Base-by-base conservation (phyloP, 2,329 filamentous ascomycete genomes). In the Metarhizium anisopliae region DNA sequence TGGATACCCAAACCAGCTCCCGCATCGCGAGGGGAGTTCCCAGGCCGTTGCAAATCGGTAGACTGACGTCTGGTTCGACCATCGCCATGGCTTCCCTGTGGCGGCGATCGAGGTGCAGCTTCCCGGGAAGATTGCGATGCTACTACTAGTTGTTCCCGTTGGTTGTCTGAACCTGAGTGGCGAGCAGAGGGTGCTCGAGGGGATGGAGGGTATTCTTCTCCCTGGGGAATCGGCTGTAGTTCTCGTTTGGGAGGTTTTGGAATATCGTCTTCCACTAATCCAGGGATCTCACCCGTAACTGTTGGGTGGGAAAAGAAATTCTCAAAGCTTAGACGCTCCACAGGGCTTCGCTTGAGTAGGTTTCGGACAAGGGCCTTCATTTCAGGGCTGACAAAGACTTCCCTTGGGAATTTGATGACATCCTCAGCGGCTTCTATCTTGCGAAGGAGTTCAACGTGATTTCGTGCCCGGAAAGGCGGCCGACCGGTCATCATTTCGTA, bases 401-500 rank as follows among this genome's bases (percentile, higher is more conserved):
- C 88, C 62, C 83, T 82, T 0, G 87, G 84, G 62, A 97, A 97
- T 60, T 81, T 84, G 70, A 97, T 95, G 59, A 83, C 78, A 67
- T 97, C 93, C 60, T 95, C 87, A 18, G 87, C 85, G 58, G 86
- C 86, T 69, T 97, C 93, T 61, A 99, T 99, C 74, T 89, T 94
- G 59, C 90, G 84, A 47, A 97, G 79, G 40, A 99, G 76, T 68
- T 99, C 94, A 45, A 99, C 92, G 66, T 99, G 94, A 67, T 99
- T 97, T 55, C 84, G 84, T 36, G 94, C 94, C 61, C 90, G 82
- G 72, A 97, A 99, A 0, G 94, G 94, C 25, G 94, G 91, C 59
- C 84, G 87, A 54, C 92, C 93, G 6, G 86, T 89, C 59, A 94
- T 84, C 92, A 99, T 96, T 73, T 99, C 94, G 68, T 90, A 96